Percentiles rank a stretch among this genome's conserved stretches.
These are phyloP conservation scores for Aspergillus sp. DNA, from an alignment of 2,329 filamentous ascomycete species.

Conservation along the genomic window DNA sequence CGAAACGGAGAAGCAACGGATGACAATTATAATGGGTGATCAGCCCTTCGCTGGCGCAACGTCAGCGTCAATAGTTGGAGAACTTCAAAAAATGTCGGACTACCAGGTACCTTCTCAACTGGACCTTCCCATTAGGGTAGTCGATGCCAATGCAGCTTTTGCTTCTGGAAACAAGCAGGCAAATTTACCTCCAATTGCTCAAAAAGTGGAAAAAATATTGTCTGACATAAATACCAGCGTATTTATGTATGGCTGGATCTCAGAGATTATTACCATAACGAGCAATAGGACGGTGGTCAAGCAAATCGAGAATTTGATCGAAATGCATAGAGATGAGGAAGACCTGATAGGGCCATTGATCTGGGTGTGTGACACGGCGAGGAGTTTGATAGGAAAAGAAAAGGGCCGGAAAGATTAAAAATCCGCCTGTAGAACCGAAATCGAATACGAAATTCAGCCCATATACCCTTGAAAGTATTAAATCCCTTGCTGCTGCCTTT, in stretches of 20 bases:
- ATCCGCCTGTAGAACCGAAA: not conserved
- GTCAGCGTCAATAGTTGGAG: constrained; percentile 32
- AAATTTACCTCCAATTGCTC: constrained; percentile 47
- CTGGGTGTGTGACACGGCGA: constrained; percentile 64
- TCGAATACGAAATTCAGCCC: not conserved
- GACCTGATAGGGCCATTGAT: constrained; percentile 59
- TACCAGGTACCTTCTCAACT: constrained; percentile 55
- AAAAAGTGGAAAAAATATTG: constrained; percentile 48
- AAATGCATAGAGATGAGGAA: constrained; percentile 51
- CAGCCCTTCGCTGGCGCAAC: constrained; percentile 34
- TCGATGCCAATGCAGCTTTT: constrained; percentile 50
- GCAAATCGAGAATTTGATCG: constrained; percentile 61
- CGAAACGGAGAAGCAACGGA: constrained; percentile 58
- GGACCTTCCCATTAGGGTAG: constrained; percentile 60
- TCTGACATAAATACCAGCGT: constrained; percentile 67
- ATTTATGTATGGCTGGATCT: constrained; percentile 70
- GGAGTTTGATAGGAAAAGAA: constrained; percentile 68
- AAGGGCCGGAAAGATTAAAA: constrained; percentile 44
- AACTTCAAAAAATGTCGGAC: constrained; percentile 51
- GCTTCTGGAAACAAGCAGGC: constrained; percentile 29
- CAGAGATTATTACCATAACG: constrained; percentile 64
- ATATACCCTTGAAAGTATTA: not conserved
- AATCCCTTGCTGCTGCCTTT: not conserved
- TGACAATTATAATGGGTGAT: constrained; percentile 58
- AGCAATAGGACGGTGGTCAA: constrained; percentile 68